Evolutionary conservation across 2,329 filamentous ascomycete species (phyloP).

Genomic region (Mycosphaerelloides madeirae): DNA sequence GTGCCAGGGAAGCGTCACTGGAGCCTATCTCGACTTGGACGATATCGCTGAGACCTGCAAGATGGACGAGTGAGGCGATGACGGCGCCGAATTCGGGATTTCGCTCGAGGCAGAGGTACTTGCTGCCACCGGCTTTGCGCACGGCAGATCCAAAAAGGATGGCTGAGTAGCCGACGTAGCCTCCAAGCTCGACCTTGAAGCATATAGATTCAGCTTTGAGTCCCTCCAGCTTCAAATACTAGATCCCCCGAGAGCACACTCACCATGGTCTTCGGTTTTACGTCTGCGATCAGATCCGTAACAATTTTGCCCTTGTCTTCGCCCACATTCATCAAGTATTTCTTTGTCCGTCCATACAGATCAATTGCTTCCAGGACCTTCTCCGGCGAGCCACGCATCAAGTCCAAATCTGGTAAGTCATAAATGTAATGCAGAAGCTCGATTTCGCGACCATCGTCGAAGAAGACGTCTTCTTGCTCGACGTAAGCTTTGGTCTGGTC

Average conservation of each 20-base stretch:
- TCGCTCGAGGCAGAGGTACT: conserved; percentile 68
- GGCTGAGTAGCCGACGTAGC: conserved; percentile 77
- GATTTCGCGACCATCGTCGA: conserved; percentile 68
- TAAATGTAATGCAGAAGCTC: conserved; percentile 68
- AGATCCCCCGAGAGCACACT: too few species aligned
- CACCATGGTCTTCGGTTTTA: conserved; percentile 63
- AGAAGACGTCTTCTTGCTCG: conserved; percentile 44
- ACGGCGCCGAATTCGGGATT: conserved; percentile 71
- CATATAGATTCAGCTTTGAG: background rate
- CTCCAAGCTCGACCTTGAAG: conserved; percentile 64
- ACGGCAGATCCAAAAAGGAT: conserved; percentile 68
- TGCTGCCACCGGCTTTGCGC: conserved; percentile 57
- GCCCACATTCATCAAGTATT: conserved; percentile 77
- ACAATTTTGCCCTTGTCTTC: conserved; percentile 69
- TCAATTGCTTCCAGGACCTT: conserved; percentile 66
- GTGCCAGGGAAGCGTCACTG: conserved; percentile 60
- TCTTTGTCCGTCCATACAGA: conserved; percentile 59
- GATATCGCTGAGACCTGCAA: conserved; percentile 67
- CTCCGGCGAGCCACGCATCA: conserved; percentile 59
- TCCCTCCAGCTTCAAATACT: too few species aligned
- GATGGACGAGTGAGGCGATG: conserved; percentile 62
- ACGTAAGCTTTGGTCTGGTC: conserved; percentile 45
- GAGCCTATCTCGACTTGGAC: conserved; percentile 68
- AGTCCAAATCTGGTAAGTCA: conserved; percentile 54
- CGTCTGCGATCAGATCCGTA: conserved; percentile 60